Conservation (phyloP, 23 red algal genomes). For the Agarophyton chilense region DNA sequence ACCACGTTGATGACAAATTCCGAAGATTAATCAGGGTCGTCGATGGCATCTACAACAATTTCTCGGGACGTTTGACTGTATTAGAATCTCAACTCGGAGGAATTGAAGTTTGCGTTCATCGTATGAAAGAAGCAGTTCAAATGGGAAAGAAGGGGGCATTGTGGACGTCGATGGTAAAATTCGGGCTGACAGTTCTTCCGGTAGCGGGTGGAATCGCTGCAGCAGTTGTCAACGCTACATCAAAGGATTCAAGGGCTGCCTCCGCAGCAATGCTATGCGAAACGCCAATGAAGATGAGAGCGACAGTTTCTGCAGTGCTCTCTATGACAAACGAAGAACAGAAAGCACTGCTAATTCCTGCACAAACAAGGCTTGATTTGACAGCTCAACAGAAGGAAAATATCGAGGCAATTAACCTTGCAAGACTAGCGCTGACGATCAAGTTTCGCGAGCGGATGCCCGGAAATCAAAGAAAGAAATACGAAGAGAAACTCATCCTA, state of each 20-base stretch:
- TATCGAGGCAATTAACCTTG: not conserved
- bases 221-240: constrained; percentile 5
- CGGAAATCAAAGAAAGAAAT: constrained; percentile 6
- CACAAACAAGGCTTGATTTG: not conserved
- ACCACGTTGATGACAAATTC: constrained; percentile 8
- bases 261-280: constrained; percentile 14
- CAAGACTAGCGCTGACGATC: not conserved
- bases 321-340: not conserved
- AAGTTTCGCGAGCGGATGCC: not conserved
- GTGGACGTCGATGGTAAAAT: constrained; percentile 6
- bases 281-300: constrained; percentile 19
- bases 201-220: constrained; percentile 1
- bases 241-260: not conserved
- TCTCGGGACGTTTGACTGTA: not conserved
- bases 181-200: not conserved
- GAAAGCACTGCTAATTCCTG: not conserved
- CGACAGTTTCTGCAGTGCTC: not conserved
- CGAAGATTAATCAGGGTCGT: constrained; percentile 6
- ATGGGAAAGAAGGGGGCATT: not conserved
- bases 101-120: not conserved
- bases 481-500: not conserved
- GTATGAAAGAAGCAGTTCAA: constrained; percentile 8
- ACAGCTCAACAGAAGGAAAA: not conserved
- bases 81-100: constrained; percentile 11
- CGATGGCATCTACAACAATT: constrained; percentile 7